Evolutionary conservation across 192 early-diverging fungal species (phyloP).

Genomic region (Fimicolochytrium jonesii): DNA sequence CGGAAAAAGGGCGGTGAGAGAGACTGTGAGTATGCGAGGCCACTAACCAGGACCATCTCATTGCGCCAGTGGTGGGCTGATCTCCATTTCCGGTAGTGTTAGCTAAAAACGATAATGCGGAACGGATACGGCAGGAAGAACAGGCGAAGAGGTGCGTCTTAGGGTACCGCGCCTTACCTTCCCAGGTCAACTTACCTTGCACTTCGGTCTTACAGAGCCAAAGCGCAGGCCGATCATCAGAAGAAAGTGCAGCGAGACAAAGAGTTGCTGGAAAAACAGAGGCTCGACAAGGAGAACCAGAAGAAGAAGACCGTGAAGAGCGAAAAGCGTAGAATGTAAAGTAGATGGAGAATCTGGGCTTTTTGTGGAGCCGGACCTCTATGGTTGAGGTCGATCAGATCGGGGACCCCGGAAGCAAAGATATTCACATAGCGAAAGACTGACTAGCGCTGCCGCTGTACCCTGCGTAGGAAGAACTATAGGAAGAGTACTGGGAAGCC

Average conservation of each 20-base stretch:
- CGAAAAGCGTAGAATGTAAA: slow-evolving; percentile 44
- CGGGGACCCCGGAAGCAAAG: too few relatives aligned
- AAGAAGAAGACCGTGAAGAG: slow-evolving; percentile 40
- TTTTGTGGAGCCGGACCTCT: too few relatives aligned
- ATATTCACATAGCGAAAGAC: too few relatives aligned
- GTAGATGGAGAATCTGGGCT: too few relatives aligned
- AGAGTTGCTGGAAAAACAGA: slow-evolving; percentile 37
- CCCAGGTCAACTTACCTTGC: background rate
- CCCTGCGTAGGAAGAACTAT: too few relatives aligned
- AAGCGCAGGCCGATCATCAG: slow-evolving; percentile 25
- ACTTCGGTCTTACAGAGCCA: background rate
- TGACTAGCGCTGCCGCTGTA: too few relatives aligned
- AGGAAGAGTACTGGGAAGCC: too few relatives aligned
- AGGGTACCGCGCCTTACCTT: background rate
- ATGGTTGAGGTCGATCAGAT: too few relatives aligned
- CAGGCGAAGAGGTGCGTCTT: slow-evolving; percentile 22
- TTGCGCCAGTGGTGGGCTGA: too few relatives aligned
- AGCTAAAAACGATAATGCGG: slow-evolving; percentile 55
- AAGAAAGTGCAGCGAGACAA: slow-evolving; percentile 27
- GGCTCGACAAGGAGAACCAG: slow-evolving; percentile 40
- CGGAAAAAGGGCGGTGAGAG: slow-evolving; percentile 19
- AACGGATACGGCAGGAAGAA: slow-evolving; percentile 58
- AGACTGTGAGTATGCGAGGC: background rate
- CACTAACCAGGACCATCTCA: too few relatives aligned
- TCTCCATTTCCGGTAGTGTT: slow-evolving; percentile 23